phyloP scores from a whole-genome alignment of 352 stramenopile species.

The Poterioochromonas sp. region DNA sequence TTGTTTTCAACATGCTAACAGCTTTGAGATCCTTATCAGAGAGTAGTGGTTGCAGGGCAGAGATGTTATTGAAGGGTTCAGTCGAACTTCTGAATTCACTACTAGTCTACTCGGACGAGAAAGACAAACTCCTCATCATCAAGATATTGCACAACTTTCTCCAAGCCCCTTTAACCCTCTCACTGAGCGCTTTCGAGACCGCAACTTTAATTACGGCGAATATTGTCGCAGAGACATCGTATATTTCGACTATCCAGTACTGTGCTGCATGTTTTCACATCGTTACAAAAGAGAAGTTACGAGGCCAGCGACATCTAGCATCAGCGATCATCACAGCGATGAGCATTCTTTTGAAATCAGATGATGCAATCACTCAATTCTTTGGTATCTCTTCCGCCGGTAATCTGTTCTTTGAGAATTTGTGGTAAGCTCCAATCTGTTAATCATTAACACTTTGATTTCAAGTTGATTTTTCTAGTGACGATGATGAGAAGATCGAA shows the following conservation, averaged over 20 bases:
- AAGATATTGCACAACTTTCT: slow-evolving; percentile 25
- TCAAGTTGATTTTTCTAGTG: not conserved
- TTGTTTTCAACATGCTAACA: slow-evolving; percentile 17
- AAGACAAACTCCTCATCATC: not conserved
- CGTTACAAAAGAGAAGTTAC: slow-evolving; percentile 18
- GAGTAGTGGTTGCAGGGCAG: not conserved
- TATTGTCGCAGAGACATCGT: not conserved
- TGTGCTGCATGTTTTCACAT: slow-evolving; percentile 27
- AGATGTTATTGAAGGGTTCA: slow-evolving; percentile 24
- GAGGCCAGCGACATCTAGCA: not conserved
- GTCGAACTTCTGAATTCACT: slow-evolving; percentile 9
- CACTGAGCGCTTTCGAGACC: not conserved
- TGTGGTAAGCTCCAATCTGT: not conserved
- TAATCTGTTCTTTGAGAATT: slow-evolving; percentile 30
- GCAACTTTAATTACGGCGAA: not conserved
- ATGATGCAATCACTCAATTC: slow-evolving; percentile 21
- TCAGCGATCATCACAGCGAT: not conserved
- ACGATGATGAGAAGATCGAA: slow-evolving; percentile 8
- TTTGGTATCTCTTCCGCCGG: slow-evolving; percentile 18
- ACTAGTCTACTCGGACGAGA: not conserved
- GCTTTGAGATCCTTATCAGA: slow-evolving; percentile 14
- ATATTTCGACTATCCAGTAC: slow-evolving; percentile 16
- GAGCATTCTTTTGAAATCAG: not conserved
- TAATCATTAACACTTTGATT: not conserved
- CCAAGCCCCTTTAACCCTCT: not conserved